Conservation (phyloP, 2,329 filamentous ascomycete genomes). For the Aureobasidium sp. region DNA sequence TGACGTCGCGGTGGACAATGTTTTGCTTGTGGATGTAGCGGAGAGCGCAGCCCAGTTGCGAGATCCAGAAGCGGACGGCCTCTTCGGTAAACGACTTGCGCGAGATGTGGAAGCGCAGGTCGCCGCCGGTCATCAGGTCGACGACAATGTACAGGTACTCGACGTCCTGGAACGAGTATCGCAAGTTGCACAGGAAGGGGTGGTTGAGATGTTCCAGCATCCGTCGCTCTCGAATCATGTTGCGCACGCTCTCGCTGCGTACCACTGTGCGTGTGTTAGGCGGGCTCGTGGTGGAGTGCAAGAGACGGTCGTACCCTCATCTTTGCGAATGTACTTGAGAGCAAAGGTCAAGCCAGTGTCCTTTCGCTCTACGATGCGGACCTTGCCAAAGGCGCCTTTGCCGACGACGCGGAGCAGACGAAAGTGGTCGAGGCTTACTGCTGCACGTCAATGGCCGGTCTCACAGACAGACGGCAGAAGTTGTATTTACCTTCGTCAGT, state of each 20-base stretch:
- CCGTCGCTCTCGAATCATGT: conserved; percentile 92
- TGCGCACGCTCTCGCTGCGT: conserved; percentile 92
- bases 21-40: conserved; percentile 78
- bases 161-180: conserved; percentile 98
- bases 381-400: conserved; percentile 96
- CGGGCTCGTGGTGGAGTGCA: background rate
- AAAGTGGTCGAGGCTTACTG: conserved; percentile 97
- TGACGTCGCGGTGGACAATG: conserved; percentile 86
- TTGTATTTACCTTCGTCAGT: conserved; percentile 71
- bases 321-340: conserved; percentile 96
- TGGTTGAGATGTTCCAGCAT: conserved; percentile 99
- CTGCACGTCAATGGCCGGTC: background rate
- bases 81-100: conserved; percentile 97
- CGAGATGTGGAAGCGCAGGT: conserved; percentile 94
- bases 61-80: conserved; percentile 93
- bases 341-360: conserved; percentile 92
- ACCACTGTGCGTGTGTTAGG: conserved; percentile 58
- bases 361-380: conserved; percentile 96
- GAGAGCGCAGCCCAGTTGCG: conserved; percentile 85
- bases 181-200: conserved; percentile 94
- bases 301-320: conserved; percentile 64
- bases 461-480: too few relatives aligned
- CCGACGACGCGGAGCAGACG: conserved; percentile 90
- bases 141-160: conserved; percentile 98
- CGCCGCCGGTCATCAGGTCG: conserved; percentile 95